phyloP scores from a whole-genome alignment of 140 eudicot genomes.

The Cichorium intybus region DNA sequence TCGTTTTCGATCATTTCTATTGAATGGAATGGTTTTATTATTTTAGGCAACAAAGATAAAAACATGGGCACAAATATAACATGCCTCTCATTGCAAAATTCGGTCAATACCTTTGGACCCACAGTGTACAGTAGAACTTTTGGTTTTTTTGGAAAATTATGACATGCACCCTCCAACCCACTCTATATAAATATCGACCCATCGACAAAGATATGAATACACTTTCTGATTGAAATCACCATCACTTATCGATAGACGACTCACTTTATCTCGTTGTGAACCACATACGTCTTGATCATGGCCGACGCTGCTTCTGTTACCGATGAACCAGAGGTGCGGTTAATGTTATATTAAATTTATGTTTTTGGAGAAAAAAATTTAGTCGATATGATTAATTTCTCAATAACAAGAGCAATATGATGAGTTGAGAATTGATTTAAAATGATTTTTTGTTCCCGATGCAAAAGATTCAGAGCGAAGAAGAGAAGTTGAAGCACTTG shows the following conservation, averaged over 20 bases:
- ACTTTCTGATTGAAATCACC: slow-evolving; percentile 3
- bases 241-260: background rate
- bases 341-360: background rate
- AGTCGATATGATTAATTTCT: background rate
- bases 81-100: background rate
- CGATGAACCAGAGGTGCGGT: slow-evolving; percentile 15
- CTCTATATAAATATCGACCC: slow-evolving; percentile 5
- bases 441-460: background rate
- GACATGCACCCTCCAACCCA: background rate
- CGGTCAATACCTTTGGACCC: background rate
- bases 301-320: slow-evolving; percentile 11
- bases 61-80: background rate
- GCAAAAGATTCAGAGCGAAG: slow-evolving; percentile 27
- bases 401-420: background rate
- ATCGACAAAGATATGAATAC: background rate
- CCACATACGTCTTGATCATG: slow-evolving; percentile 17
- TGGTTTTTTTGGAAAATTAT: background rate
- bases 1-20: no score
- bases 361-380: background rate
- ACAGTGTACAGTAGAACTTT: background rate
- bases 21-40: no score
- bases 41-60: background rate
- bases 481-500: slow-evolving; percentile 61
- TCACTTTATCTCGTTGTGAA: background rate
- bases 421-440: background rate